phyloP scores from a whole-genome alignment of 2,329 filamentous ascomycete genomes.

The Macroventuria anomochaeta region DNA sequence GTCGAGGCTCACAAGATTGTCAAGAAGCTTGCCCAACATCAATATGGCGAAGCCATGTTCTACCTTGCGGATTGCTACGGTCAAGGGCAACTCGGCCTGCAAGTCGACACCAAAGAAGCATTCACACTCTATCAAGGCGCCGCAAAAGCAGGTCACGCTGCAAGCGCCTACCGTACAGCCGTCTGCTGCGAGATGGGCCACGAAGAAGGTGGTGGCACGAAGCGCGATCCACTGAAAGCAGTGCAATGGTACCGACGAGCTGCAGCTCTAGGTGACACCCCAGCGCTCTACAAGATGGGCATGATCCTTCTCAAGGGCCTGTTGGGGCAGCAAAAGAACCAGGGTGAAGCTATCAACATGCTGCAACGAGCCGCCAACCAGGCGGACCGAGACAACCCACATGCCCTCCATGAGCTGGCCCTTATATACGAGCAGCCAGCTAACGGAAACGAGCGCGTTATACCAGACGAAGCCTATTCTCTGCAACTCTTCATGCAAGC shows the following conservation, averaged over 20 bases:
- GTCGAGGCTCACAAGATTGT: slow-evolving; percentile 87
- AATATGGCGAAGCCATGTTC: slow-evolving; percentile 89
- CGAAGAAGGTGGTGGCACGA: slow-evolving; percentile 91
- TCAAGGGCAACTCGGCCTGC: slow-evolving; percentile 76
- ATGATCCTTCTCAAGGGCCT: slow-evolving; percentile 95
- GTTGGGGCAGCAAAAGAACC: slow-evolving; percentile 82
- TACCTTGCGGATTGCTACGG: slow-evolving; percentile 90
- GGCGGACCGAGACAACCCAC: slow-evolving; percentile 88
- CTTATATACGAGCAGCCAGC: slow-evolving; percentile 67
- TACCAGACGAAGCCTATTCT: slow-evolving; percentile 83
- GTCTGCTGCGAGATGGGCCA: slow-evolving; percentile 97
- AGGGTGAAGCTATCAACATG: slow-evolving; percentile 87
- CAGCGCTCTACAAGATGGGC: slow-evolving; percentile 98
- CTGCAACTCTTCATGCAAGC: slow-evolving; percentile 83
- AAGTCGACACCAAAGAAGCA: slow-evolving; percentile 87
- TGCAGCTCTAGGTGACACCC: slow-evolving; percentile 85
- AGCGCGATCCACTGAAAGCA: slow-evolving; percentile 88
- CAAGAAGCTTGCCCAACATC: slow-evolving; percentile 79
- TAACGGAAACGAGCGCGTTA: slow-evolving; percentile 67
- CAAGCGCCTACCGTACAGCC: slow-evolving; percentile 90
- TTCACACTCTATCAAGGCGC: slow-evolving; percentile 93
- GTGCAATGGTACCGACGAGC: slow-evolving; percentile 98
- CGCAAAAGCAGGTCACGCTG: slow-evolving; percentile 84
- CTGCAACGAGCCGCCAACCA: slow-evolving; percentile 89
- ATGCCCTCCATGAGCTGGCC: slow-evolving; percentile 88